These are phyloP conservation scores for Fragilariopsis cylindrus DNA, from an alignment of 108 stramenopile species.

Conservation along the genomic window DNA sequence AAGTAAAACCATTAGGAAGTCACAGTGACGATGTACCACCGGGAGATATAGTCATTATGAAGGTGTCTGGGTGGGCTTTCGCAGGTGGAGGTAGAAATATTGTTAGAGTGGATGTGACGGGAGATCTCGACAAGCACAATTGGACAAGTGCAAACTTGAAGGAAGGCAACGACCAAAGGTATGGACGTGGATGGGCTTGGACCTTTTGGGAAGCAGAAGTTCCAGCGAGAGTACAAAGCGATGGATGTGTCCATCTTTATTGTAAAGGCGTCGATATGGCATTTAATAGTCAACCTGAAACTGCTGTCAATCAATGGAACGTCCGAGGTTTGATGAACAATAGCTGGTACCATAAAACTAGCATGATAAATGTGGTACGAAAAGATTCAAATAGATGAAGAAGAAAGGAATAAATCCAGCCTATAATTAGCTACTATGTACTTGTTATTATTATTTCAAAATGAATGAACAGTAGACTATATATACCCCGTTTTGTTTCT, in stretches of 20 bases:
- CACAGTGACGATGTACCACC: conserved; percentile 34
- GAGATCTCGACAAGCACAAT: conserved; percentile 60
- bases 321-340: conserved; percentile 85
- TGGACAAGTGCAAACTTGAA: conserved; percentile 67
- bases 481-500: no score
- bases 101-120: conserved; percentile 82
- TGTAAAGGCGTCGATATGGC: conserved; percentile 80
- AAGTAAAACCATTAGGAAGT: conserved; percentile 29
- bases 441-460: no score
- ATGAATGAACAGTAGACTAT: no score
- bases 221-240: conserved; percentile 63
- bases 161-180: conserved; percentile 67
- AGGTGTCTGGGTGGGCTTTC: conserved; percentile 81
- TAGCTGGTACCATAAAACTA: conserved; percentile 56
- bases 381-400: no score
- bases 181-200: conserved; percentile 85
- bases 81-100: conserved; percentile 87
- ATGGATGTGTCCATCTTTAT: conserved; percentile 59
- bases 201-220: conserved; percentile 80
- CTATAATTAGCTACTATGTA: no score
- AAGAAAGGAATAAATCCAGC: no score
- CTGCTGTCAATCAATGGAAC: conserved; percentile 74
- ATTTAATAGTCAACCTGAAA: conserved; percentile 82
- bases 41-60: conserved; percentile 64
- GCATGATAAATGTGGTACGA: neutral